Evolutionary conservation across 1,284 basidiomycete species (phyloP).

Genomic region (Apiotrichum sp.): DNA sequence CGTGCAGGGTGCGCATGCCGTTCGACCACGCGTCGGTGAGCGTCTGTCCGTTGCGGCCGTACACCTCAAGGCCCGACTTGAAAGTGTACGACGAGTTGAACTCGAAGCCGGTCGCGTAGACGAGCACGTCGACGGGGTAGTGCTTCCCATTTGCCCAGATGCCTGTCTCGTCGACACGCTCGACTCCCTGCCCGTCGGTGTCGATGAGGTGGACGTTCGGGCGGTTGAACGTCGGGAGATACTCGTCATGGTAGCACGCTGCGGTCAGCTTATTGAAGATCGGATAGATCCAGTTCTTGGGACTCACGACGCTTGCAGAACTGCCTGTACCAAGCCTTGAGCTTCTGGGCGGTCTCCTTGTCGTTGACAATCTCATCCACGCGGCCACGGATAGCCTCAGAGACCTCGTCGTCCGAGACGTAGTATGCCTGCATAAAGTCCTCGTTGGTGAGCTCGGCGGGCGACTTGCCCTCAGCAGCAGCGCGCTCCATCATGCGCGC

Average conservation of each 20-base stretch:
- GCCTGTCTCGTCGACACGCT: slow-evolving; percentile 10
- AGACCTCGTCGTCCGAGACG: slow-evolving; percentile 8
- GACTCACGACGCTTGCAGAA: too few relatives aligned
- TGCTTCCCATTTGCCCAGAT: slow-evolving; percentile 10
- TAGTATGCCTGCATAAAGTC: slow-evolving; percentile 8
- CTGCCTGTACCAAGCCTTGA: slow-evolving; percentile 19
- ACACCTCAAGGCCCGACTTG: slow-evolving; percentile 8
- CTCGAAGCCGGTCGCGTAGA: slow-evolving; percentile 17
- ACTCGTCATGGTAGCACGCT: slow-evolving; percentile 15
- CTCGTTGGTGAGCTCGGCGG: not conserved
- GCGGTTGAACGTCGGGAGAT: slow-evolving; percentile 12
- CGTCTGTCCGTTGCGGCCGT: slow-evolving; percentile 5
- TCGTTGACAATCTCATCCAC: slow-evolving; percentile 11
- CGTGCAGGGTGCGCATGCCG: slow-evolving; percentile 11
- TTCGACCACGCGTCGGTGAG: slow-evolving; percentile 12
- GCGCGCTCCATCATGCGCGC: slow-evolving; percentile 4
- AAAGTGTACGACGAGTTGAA: slow-evolving; percentile 7
- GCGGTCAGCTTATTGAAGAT: too few relatives aligned
- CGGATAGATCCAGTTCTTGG: too few relatives aligned
- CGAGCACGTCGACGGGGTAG: slow-evolving; percentile 11
- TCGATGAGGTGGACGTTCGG: slow-evolving; percentile 13
- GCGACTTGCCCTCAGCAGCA: not conserved
- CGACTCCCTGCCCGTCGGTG: slow-evolving; percentile 13
- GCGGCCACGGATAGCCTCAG: slow-evolving; percentile 2
- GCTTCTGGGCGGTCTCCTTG: slow-evolving; percentile 1